Conservation (phyloP, 177 flowering plant species). For the Vitis hybrid region DNA sequence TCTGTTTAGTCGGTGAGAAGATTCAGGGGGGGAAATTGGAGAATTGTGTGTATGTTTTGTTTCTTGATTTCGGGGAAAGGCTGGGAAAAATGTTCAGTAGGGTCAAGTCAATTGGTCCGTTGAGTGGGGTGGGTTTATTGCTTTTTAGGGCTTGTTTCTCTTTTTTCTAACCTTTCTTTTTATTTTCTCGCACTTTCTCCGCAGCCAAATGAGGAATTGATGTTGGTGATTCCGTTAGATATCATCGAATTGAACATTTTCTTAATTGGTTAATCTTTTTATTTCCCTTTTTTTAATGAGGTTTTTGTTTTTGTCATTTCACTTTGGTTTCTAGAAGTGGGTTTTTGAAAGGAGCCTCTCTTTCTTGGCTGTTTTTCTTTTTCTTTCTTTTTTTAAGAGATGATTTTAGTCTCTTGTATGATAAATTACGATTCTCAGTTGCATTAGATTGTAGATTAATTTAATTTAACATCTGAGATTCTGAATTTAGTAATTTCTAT, state of each 20-base stretch:
- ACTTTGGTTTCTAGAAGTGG: too few relatives aligned
- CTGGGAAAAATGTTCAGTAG: not conserved
- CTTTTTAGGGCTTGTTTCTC: not conserved
- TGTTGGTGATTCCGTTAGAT: not conserved
- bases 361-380: not conserved
- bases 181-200: not conserved
- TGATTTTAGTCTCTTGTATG: too few relatives aligned
- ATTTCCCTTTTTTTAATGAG: too few relatives aligned
- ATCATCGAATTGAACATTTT: not conserved
- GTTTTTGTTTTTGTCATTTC: too few relatives aligned
- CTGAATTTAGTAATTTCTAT: too few relatives aligned
- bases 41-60: not conserved
- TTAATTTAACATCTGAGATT: too few relatives aligned
- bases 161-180: not conserved
- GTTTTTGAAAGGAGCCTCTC: too few relatives aligned
- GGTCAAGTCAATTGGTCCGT: not conserved
- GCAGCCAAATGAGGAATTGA: not conserved
- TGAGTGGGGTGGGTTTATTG: not conserved
- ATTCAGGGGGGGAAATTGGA: not conserved
- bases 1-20: conserved; percentile 3
- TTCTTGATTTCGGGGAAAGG: not conserved
- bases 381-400: too few relatives aligned
- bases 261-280: not conserved
- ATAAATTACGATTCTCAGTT: too few relatives aligned
- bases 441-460: too few relatives aligned